Percentiles rank a stretch among this genome's conserved stretches.
phyloP scores from a whole-genome alignment of 441 rosid species.

The Isatis lusitanica region DNA sequence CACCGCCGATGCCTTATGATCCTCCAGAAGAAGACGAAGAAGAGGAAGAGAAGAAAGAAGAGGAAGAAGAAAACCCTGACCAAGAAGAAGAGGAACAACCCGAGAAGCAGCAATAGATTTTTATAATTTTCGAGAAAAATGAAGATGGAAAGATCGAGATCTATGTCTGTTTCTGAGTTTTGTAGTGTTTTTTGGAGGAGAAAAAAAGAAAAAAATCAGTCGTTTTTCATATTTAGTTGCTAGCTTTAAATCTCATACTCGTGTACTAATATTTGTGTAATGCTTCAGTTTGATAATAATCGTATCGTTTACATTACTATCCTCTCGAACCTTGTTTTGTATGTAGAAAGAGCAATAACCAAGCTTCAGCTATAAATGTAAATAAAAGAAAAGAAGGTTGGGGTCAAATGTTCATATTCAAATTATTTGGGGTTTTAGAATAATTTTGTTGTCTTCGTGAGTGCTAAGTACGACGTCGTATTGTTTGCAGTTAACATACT shows the following conservation, averaged over 20 bases:
- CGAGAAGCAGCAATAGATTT: conserved; percentile 42
- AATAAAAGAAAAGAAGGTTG: neutral
- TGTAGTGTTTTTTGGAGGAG: conserved; percentile 26
- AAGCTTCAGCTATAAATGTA: neutral
- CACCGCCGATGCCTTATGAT: conserved; percentile 81
- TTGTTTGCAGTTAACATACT: neutral
- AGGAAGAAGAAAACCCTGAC: conserved; percentile 73
- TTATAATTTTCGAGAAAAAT: conserved; percentile 1
- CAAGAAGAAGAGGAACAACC: conserved; percentile 63
- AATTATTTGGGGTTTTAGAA: neutral
- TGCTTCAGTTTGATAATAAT: neutral
- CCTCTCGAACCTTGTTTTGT: neutral
- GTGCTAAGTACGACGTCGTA: neutral
- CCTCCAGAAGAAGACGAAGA: conserved; percentile 92
- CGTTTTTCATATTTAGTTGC: conserved; percentile 11
- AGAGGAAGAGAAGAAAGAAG: conserved; percentile 84
- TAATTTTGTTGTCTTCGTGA: neutral
- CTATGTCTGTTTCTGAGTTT: conserved; percentile 30
- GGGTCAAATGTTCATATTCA: neutral
- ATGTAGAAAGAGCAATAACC: neutral
- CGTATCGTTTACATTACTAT: neutral
- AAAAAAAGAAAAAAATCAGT: neutral
- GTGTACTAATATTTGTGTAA: conserved; percentile 22
- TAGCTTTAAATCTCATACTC: conserved; percentile 22
- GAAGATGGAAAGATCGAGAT: neutral